phyloP scores from a whole-genome alignment of 345 rosid genomes.

The Carallia brachiata region DNA sequence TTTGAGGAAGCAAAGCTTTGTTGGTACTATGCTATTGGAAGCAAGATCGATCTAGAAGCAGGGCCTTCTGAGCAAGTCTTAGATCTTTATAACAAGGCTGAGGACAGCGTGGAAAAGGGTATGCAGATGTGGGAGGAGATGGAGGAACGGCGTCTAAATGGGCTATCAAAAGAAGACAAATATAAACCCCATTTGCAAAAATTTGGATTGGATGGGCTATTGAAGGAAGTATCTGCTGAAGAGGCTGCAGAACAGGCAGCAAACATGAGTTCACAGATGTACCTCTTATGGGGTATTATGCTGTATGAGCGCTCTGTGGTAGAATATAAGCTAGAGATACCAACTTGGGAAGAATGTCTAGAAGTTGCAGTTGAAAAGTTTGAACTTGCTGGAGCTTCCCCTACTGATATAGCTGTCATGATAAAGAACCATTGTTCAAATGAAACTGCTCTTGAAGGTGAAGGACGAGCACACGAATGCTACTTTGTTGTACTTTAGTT shows the following conservation, averaged over 20 bases:
- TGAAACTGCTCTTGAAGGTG: slow-evolving; percentile 82
- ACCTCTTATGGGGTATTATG: slow-evolving; percentile 94
- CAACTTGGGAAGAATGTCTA: slow-evolving; percentile 97
- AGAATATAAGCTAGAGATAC: slow-evolving; percentile 80
- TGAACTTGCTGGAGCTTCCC: slow-evolving; percentile 97
- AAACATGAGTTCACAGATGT: slow-evolving; percentile 84
- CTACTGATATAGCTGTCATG: slow-evolving; percentile 95
- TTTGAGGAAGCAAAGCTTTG: slow-evolving; percentile 95
- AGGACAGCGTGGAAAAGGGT: slow-evolving; percentile 94
- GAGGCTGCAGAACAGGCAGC: slow-evolving; percentile 79
- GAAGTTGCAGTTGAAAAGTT: slow-evolving; percentile 98
- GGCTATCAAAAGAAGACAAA: slow-evolving; percentile 72
- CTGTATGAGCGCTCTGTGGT: slow-evolving; percentile 93
- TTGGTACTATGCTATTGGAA: slow-evolving; percentile 83
- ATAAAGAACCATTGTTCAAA: slow-evolving; percentile 96
- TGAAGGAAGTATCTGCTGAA: slow-evolving; percentile 61
- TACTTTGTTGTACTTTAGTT: slow-evolving; percentile 3
- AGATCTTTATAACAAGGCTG: slow-evolving; percentile 91
- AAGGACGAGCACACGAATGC: slow-evolving; percentile 2
- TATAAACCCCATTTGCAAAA: slow-evolving; percentile 62
- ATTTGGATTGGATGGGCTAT: slow-evolving; percentile 59
- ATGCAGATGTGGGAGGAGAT: slow-evolving; percentile 99
- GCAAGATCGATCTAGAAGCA: slow-evolving; percentile 53
- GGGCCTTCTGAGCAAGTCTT: slow-evolving; percentile 79
- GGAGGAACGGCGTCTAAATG: slow-evolving; percentile 82